Conservation (phyloP, 2,329 filamentous ascomycete genomes). For the Nemania sp. region DNA sequence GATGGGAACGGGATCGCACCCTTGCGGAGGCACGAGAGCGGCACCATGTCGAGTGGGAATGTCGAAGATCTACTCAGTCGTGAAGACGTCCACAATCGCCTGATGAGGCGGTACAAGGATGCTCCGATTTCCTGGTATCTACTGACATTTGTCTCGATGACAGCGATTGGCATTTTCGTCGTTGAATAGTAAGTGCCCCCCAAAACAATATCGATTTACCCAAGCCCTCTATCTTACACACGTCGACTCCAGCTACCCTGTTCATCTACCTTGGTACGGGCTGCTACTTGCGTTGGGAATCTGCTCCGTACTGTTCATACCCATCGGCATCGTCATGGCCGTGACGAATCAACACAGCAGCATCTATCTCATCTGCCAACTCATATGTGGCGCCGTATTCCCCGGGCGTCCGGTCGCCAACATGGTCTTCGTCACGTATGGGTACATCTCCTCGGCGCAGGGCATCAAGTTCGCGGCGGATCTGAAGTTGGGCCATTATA, state of each 20-base stretch:
- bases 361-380: conserved; percentile 84
- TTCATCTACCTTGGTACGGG: conserved; percentile 86
- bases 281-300: conserved; percentile 78
- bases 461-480: conserved; percentile 89
- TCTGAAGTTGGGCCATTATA: conserved; percentile 85
- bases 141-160: conserved; percentile 74
- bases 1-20: conserved; percentile 33
- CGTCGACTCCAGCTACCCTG: conserved; percentile 65
- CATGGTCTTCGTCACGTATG: conserved; percentile 92
- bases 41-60: conserved; percentile 44
- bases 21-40: conserved; percentile 26
- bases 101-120: conserved; percentile 83
- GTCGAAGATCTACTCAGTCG: conserved; percentile 64
- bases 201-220: not conserved
- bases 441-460: conserved; percentile 86
- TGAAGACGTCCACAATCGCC: conserved; percentile 81
- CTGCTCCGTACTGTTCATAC: conserved; percentile 82
- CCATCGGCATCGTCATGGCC: conserved; percentile 90
- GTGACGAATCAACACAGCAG: conserved; percentile 89
- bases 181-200: conserved; percentile 72
- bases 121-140: conserved; percentile 84
- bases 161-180: conserved; percentile 78
- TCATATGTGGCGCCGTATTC: conserved; percentile 81
- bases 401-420: conserved; percentile 86
- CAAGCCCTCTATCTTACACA: conserved; percentile 17